Conservation (phyloP, 1,284 basidiomycete species). For the Fistulinella cinereoalba region DNA sequence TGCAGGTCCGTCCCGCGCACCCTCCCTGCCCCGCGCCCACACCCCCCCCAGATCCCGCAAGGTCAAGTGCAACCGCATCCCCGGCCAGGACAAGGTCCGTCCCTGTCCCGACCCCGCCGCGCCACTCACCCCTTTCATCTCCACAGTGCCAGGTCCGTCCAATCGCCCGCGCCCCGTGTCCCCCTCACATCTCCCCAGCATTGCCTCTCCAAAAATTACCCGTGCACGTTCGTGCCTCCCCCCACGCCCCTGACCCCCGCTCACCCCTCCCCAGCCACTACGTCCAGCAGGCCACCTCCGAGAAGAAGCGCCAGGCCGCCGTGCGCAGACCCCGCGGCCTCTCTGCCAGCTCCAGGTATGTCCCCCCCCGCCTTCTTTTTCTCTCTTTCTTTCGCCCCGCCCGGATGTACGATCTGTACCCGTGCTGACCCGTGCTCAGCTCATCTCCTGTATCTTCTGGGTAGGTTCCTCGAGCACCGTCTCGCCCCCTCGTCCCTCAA, state of each 20-base stretch:
- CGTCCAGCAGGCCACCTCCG: slow-evolving; percentile 77
- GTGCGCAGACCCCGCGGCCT: slow-evolving; percentile 62
- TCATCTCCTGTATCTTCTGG: slow-evolving; percentile 37
- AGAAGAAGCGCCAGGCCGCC: slow-evolving; percentile 67
- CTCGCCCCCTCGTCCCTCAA: slow-evolving; percentile 23
- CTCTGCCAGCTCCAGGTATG: slow-evolving; percentile 46
- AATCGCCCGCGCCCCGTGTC: slow-evolving; percentile 10
- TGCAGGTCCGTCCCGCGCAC: slow-evolving; percentile 54
- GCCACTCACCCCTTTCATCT: slow-evolving; percentile 18
- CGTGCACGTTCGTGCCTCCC: slow-evolving; percentile 67
- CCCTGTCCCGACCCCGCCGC: background rate
- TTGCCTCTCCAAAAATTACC: slow-evolving; percentile 76
- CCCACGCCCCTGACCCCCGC: slow-evolving; percentile 17
- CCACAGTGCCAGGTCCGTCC: slow-evolving; percentile 61
- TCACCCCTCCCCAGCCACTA: slow-evolving; percentile 50
- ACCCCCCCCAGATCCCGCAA: slow-evolving; percentile 60
- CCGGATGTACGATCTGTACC: slow-evolving; percentile 25
- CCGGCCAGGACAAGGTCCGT: slow-evolving; percentile 73
- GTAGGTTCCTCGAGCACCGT: slow-evolving; percentile 28
- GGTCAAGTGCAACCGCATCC: slow-evolving; percentile 77
- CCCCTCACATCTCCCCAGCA: slow-evolving; percentile 46
- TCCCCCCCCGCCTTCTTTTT: background rate
- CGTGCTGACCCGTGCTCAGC: slow-evolving; percentile 28
- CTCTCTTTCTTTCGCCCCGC: slow-evolving; percentile 17
- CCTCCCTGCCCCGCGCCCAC: slow-evolving; percentile 10